Evolutionary conservation across 1,284 basidiomycete genomes (phyloP), one percentile per base, ranked within the genome.

Genomic region (Cerioporus squamosus): DNA sequence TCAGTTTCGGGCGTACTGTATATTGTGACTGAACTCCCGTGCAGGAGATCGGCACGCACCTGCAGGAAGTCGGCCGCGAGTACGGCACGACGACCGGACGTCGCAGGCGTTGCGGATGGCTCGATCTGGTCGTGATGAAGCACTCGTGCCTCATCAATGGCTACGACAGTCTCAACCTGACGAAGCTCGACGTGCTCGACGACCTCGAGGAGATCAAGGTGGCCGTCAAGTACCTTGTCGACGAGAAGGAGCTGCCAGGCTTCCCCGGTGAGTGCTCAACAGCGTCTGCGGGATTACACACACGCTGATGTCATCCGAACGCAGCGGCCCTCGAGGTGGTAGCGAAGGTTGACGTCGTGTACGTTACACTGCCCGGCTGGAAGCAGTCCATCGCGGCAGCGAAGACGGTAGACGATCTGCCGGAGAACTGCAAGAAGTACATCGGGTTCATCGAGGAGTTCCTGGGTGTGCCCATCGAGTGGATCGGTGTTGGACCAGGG

Each of bases 131-230:
- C 60, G 95, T 98, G 56, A 85, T 98, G 82, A 90, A 88, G 72
- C 92, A 98, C 76, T 98, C 97, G 26, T 88, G 83, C 71, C 78
- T 94, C 64, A 94, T 99, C 83, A 99, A 99, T 76, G 97, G 97
- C 44, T 99, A 98, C 77, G 95, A 97, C 68, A 75, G 79, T 55
- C 81, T 98, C 66, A 99, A 99, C 78, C 81, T 99, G 66, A 99
- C 97, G 62, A 99, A 99, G 75, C 86, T 99, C 57, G 97, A 99
- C 69, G 82, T 99, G 15, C 82, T 99, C 43, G 96, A 98, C 69
- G 79, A 83, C 51, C 82, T 99, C 44, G 75, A 85, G 1, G 93
- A 97, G 78, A 92, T 99, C 81, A 94, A 97, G 78, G 81, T 99
- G 31, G 95, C 84, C 9, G 84, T 92, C 46, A 88, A 84, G 69